phyloP scores from a whole-genome alignment of 139 green algal genomes.

The Axilococcus clingmanii region DNA sequence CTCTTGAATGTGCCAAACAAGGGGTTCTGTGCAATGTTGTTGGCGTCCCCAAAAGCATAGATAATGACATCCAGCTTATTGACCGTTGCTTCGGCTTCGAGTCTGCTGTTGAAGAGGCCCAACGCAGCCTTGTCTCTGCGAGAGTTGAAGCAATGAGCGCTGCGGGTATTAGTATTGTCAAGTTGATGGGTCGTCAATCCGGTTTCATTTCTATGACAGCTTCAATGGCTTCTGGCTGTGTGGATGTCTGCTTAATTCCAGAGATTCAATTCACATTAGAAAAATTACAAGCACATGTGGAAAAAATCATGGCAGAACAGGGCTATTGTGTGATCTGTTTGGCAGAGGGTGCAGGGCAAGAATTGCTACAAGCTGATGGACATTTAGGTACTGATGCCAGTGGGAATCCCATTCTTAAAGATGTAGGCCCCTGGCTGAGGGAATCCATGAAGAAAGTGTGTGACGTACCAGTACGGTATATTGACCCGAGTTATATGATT shows the following conservation, averaged over 20 bases:
- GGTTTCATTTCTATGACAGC: conserved; percentile 97
- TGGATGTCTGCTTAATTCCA: conserved; percentile 94
- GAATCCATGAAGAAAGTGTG: conserved; percentile 67
- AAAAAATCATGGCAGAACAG: conserved; percentile 57
- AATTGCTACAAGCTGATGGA: conserved; percentile 23
- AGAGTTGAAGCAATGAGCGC: conserved; percentile 81
- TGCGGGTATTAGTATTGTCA: conserved; percentile 90
- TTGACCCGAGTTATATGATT: conserved; percentile 92
- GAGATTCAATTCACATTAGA: conserved; percentile 80
- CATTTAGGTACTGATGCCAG: conserved; percentile 72
- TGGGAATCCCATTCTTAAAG: conserved; percentile 72
- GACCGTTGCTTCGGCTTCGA: conserved; percentile 76
- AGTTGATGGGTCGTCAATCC: conserved; percentile 94
- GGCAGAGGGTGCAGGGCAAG: conserved; percentile 87
- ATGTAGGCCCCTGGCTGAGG: conserved; percentile 76
- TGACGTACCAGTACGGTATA: conserved; percentile 86
- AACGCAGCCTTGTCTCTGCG: conserved; percentile 83
- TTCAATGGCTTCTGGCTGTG: conserved; percentile 76
- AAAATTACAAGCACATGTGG: conserved; percentile 56
- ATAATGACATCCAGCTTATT: conserved; percentile 96
- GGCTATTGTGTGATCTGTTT: conserved; percentile 77
- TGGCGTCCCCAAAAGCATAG: conserved; percentile 95
- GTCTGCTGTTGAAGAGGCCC: conserved; percentile 94
- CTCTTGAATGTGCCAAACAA: conserved; percentile 59
- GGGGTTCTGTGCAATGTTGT: conserved; percentile 70